Conservation (phyloP, 768 basidiomycete genomes). For the Rhodotorula paludigena region DNA sequence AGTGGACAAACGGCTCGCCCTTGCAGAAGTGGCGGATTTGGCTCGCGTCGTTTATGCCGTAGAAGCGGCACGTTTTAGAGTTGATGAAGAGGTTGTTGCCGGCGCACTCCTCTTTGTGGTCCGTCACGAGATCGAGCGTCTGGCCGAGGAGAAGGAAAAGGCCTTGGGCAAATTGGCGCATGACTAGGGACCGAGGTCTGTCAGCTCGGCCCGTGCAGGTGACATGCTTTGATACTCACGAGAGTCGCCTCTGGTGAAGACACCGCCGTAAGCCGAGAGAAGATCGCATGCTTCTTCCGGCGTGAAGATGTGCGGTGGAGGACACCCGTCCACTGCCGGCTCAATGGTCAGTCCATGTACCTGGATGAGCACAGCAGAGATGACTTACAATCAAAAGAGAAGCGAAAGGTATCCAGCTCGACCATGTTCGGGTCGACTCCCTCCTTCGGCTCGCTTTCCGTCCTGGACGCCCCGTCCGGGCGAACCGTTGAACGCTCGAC, state of each 20-base stretch:
- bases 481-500: not conserved
- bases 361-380: not conserved
- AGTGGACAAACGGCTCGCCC: not conserved
- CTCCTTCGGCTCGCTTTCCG: not conserved
- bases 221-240: not conserved
- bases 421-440: not conserved
- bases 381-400: not conserved
- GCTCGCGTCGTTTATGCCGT: not conserved
- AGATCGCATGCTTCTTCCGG: constrained; percentile 4
- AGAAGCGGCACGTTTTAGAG: not conserved
- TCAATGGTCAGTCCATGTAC: not conserved
- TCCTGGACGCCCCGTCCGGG: not conserved
- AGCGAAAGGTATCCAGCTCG: not conserved
- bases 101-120: not conserved
- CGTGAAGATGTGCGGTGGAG: constrained; percentile 4
- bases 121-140: not conserved
- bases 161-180: constrained; percentile 16
- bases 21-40: not conserved
- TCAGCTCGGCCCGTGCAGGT: not conserved
- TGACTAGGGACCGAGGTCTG: not conserved
- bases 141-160: constrained; percentile 4
- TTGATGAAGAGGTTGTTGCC: constrained; percentile 9
- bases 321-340: not conserved
- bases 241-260: not conserved
- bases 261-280: not conserved